Evolutionary conservation across 225 moss, liverwort and hornwort species (phyloP), one percentile per base, ranked within the genome.

Genomic region (Anthoceros angustus): DNA sequence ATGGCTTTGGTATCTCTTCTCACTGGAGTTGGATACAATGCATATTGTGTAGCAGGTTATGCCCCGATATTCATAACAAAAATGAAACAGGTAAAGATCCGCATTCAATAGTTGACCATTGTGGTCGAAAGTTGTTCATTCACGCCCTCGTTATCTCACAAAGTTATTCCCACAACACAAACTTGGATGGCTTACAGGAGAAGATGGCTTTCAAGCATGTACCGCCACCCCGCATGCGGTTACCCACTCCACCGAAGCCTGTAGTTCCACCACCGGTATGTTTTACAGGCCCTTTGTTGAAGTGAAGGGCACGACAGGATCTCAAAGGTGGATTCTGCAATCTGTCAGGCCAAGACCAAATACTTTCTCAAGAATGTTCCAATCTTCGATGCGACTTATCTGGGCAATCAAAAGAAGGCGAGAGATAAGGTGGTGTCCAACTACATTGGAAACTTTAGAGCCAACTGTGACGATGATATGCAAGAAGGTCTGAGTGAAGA

Each of bases 1-100:
- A 74, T 87, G 9, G 76, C 78, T n/a, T 68, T 87, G 70, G 82
- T 79, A 60, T 91, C 91, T 5, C 70, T 91, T 38, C 82, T 91
- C 18, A 69, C 76, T 63, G 91, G 91, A 0, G 86, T 82, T 65
- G 91, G 91, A 12, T 91, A 87, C 25, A 68, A 86, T 69, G 86
- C 86, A 39, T 77, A 76, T 62, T 87, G 87, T 66, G 80, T 86
- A 0, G 88, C 86, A 5, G 91, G 91, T 67, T 86, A 84, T 72
- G 87, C 87, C 41, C 87, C 90, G 0, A 41, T 10, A 48, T 68
- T 75, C 40, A 78, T 84, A 24, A 87, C 87, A 67, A 74, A 74
- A 32, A 76, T 82, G 39, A 55, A 84, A 63, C 71, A 86, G 83
- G 80, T 71, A n/a, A 18, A 21, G 7, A 20, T 11, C 11, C 6